Base-by-base conservation (phyloP, 192 early-diverging fungal genomes). In the Tieghemiomyces parasiticus region DNA sequence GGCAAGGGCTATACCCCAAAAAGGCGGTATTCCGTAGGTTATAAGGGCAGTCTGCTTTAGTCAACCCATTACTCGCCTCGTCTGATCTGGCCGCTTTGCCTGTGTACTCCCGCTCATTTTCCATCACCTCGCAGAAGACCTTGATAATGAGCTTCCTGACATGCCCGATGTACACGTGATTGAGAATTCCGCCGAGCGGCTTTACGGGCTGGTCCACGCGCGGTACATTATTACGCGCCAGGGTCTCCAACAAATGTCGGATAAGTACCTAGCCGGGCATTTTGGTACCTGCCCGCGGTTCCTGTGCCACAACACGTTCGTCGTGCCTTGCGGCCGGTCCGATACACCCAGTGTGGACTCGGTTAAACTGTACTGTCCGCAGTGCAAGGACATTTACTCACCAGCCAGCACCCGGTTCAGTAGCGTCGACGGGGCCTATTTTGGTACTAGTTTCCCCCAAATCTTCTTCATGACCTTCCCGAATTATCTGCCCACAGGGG, bases 381-480 rank as follows among this genome's bases (percentile, higher is more conserved):
- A 79, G 54, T 91, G 88, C 63, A 73, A 77, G 47, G 88, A 91
- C 66, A 77, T 89, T 55, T 91, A 91, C 66, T 67, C 73, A 24
- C 88, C 88, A 31, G 73, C 79, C 22, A 84, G 80, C 63, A 77
- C 81, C 61, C 71, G 85, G 69, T 83, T 75, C 65, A 61, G 72
- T 33, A 77, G 73, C 63, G 56, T 90, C 55, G 86, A 88, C 62
- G 89, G 96, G 54, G 89, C 93, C 34, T 87, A 83, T 67, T 99
- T 99, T 77, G 94, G 94, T 33, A 89, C 96, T 20, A 93, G 92
- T 3, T 95, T 99, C 68, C 85, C 93, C 12, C 86, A 93, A 66
- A 72, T 99, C 63, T 81, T 97, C 49, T 87, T 94, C 70, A 79
- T 89, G 70, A 83, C 84, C 10, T 95, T 84, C 74, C 89, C 86